These are phyloP conservation scores for Fomitopsis betulina DNA, from an alignment of 1,284 basidiomycete species.

Conservation along the genomic window DNA sequence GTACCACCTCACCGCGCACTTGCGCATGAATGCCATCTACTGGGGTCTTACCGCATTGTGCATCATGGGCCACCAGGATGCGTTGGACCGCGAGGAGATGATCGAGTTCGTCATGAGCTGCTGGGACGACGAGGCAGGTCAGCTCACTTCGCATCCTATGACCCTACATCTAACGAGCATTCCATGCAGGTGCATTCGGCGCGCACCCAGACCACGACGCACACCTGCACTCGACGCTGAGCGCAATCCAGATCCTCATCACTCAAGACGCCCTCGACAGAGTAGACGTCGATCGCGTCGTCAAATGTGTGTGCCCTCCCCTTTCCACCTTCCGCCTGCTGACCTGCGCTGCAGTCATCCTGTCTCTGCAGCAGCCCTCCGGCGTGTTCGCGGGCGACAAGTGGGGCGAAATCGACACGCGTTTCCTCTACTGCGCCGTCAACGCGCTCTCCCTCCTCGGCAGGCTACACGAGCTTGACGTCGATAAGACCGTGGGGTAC, in stretches of 20 bases:
- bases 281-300: conserved; percentile 66
- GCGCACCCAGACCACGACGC: conserved; percentile 93
- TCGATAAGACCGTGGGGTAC: conserved; percentile 69
- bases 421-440: conserved; percentile 88
- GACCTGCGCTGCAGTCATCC: conserved; percentile 55
- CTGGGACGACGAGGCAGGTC: conserved; percentile 88
- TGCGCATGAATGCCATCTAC: conserved; percentile 95
- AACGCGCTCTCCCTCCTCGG: conserved; percentile 81
- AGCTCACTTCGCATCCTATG: conserved; percentile 3
- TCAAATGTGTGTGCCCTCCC: conserved; percentile 56
- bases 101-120: conserved; percentile 90
- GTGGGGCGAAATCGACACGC: conserved; percentile 90
- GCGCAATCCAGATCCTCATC: conserved; percentile 88
- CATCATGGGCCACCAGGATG: conserved; percentile 75
- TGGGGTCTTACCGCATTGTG: conserved; percentile 92
- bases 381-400: conserved; percentile 89
- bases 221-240: conserved; percentile 83
- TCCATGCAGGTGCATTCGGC: conserved; percentile 80
- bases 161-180: not conserved
- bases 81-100: conserved; percentile 79
- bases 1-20: conserved; percentile 91
- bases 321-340: conserved; percentile 3
- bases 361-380: conserved; percentile 78
- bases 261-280: conserved; percentile 81
- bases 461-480: conserved; percentile 56